These are phyloP conservation scores for Flueggea neowawraea DNA, from an alignment of 441 rosid species.

Conservation along the genomic window DNA sequence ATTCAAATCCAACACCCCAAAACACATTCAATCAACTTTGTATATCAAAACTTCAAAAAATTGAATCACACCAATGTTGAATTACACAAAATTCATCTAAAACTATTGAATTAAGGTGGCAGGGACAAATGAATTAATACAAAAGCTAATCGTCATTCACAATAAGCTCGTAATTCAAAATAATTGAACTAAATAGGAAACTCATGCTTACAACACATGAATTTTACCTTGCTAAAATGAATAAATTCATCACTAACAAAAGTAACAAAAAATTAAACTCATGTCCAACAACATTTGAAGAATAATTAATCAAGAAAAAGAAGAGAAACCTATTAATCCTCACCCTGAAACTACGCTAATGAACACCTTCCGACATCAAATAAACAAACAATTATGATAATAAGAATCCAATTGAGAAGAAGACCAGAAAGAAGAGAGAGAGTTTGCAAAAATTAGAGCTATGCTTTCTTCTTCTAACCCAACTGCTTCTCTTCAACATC, in stretches of 20 bases:
- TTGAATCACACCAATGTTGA: neutral
- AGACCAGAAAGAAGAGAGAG: no score
- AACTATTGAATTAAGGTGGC: neutral
- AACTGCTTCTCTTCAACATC: no score
- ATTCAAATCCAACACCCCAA: no score
- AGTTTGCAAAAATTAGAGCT: no score
- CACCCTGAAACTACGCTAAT: constrained; percentile 50
- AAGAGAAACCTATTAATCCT: constrained; percentile 11
- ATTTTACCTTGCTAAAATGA: no score
- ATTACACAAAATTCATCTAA: neutral
- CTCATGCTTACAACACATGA: no score
- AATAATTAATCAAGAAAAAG: neutral
- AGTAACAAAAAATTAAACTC: no score
- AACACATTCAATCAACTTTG: neutral
- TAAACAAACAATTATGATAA: neutral
- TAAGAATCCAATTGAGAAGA: no score
- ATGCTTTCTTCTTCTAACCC: no score
- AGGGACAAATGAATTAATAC: neutral
- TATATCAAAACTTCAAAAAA: neutral
- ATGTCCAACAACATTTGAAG: no score
- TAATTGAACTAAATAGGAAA: no score
- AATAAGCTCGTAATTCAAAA: neutral
- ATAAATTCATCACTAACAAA: no score
- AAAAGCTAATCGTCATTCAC: neutral
- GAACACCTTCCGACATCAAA: constrained; percentile 43